A percentile compares a stretch with the other conserved stretches of the same genome.
Conservation (phyloP, 2,329 filamentous ascomycete species). For the Diaporthe vexans region DNA sequence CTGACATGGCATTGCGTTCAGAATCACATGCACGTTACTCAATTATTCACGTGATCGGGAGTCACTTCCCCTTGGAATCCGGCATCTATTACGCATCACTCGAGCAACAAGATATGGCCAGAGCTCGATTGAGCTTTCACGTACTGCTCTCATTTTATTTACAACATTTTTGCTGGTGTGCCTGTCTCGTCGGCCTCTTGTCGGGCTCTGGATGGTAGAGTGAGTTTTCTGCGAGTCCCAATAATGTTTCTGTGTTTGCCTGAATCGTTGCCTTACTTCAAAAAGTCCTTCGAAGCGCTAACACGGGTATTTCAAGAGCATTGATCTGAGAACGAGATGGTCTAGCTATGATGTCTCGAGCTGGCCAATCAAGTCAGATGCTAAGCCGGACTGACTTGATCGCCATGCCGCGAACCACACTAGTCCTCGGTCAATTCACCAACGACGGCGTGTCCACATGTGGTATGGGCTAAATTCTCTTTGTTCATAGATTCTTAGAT, state of each 20-base stretch:
- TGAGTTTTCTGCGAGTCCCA: not conserved
- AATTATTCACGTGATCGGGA: not conserved
- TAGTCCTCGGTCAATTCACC: not conserved
- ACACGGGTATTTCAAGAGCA: not conserved
- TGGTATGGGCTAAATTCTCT: not conserved
- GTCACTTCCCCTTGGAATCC: not conserved
- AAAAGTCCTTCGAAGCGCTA: not conserved
- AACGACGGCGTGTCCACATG: not conserved
- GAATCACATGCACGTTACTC: not conserved
- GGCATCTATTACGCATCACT: not conserved
- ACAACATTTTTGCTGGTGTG: not conserved
- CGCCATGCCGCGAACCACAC: not conserved
- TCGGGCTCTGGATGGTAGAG: not conserved
- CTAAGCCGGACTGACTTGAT: not conserved
- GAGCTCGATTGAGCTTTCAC: not conserved
- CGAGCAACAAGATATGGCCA: not conserved
- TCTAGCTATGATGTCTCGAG: not conserved
- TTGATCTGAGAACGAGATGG: not conserved
- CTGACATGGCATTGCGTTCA: not conserved
- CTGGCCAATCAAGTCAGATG: not conserved
- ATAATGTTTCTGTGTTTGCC: not conserved
- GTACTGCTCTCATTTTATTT: not conserved
- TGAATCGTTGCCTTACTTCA: not conserved
- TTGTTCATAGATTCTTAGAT: not conserved
- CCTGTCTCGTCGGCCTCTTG: not conserved